Conservation (phyloP, 2,329 filamentous ascomycete genomes). For the Colletotrichum sp. region DNA sequence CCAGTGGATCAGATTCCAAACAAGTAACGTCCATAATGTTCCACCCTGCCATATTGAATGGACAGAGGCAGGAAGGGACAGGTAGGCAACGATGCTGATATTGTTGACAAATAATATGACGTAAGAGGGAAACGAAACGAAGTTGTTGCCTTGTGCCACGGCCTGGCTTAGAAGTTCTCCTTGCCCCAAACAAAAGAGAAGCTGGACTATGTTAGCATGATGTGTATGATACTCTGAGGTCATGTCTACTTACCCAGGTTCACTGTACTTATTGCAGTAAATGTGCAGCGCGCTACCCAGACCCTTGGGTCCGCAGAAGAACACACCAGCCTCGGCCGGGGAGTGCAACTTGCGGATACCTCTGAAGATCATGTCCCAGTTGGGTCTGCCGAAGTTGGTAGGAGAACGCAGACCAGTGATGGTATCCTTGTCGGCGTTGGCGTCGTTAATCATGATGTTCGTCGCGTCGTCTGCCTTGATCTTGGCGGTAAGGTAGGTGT, state of each 20-base stretch:
- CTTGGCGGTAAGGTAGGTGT: slow-evolving; percentile 86
- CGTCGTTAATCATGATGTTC: slow-evolving; percentile 93
- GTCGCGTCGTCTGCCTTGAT: slow-evolving; percentile 86
- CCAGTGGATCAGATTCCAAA: slow-evolving; percentile 7
- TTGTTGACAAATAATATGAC: slow-evolving; percentile 17
- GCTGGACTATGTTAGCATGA: slow-evolving; percentile 34
- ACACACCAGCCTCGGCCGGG: slow-evolving; percentile 76
- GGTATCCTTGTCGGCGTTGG: slow-evolving; percentile 81
- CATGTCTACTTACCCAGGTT: slow-evolving; percentile 70
- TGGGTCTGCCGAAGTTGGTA: slow-evolving; percentile 85
- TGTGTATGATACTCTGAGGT: neutral
- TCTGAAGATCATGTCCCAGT: slow-evolving; percentile 91
- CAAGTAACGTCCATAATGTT: neutral
- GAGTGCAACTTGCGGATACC: slow-evolving; percentile 80
- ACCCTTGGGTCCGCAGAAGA: slow-evolving; percentile 86
- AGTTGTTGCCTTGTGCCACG: slow-evolving; percentile 7
- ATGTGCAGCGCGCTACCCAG: slow-evolving; percentile 78
- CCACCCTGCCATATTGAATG: neutral
- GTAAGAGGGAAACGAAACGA: slow-evolving; percentile 20
- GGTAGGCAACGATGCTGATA: slow-evolving; percentile 6
- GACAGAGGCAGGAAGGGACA: neutral
- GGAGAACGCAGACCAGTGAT: slow-evolving; percentile 83
- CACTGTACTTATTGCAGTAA: slow-evolving; percentile 88
- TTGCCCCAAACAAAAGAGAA: slow-evolving; percentile 74
- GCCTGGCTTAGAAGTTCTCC: slow-evolving; percentile 63